Evolutionary conservation across 2,329 filamentous ascomycete genomes (phyloP).

Genomic region (Ambrosiella beaveri): DNA sequence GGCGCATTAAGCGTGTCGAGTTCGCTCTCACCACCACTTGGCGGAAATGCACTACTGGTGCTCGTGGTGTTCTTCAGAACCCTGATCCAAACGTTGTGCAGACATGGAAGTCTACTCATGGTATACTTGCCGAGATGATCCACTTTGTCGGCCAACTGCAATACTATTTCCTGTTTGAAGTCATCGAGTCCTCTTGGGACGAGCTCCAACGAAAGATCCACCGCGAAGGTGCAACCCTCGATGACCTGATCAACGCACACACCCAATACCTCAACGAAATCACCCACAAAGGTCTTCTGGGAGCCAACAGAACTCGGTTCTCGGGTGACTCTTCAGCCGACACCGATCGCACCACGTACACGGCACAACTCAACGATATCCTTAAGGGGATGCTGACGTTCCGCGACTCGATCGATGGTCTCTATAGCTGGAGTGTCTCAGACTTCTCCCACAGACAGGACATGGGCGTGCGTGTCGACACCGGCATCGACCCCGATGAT

Average conservation of each 20-base stretch:
- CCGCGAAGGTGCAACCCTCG: conserved; percentile 75
- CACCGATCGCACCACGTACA: conserved; percentile 56
- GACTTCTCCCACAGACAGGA: conserved; percentile 91
- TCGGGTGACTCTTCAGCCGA: conserved; percentile 24
- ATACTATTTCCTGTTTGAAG: conserved; percentile 97
- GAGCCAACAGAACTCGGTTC: conserved; percentile 39
- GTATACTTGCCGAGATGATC: conserved; percentile 89
- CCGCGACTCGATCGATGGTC: conserved; percentile 78
- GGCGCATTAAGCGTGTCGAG: conserved; percentile 94
- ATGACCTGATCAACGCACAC: conserved; percentile 87
- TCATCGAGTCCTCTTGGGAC: conserved; percentile 92
- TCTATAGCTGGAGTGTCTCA: conserved; percentile 88
- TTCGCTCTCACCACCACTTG: conserved; percentile 83
- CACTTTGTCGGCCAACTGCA: conserved; percentile 95
- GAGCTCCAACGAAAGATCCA: conserved; percentile 68
- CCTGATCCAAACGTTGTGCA: conserved; percentile 49
- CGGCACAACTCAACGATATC: conserved; percentile 79
- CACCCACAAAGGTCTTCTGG: conserved; percentile 86
- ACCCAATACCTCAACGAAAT: conserved; percentile 82
- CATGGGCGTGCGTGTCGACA: conserved; percentile 50
- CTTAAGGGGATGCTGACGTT: conserved; percentile 88
- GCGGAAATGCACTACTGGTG: conserved; percentile 89
- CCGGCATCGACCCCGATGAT: conserved; percentile 16
- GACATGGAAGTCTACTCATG: conserved; percentile 82
- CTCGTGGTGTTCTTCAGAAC: conserved; percentile 72